Conservation (phyloP, 768 basidiomycete species). For the Rhodotorula babjevae region DNA sequence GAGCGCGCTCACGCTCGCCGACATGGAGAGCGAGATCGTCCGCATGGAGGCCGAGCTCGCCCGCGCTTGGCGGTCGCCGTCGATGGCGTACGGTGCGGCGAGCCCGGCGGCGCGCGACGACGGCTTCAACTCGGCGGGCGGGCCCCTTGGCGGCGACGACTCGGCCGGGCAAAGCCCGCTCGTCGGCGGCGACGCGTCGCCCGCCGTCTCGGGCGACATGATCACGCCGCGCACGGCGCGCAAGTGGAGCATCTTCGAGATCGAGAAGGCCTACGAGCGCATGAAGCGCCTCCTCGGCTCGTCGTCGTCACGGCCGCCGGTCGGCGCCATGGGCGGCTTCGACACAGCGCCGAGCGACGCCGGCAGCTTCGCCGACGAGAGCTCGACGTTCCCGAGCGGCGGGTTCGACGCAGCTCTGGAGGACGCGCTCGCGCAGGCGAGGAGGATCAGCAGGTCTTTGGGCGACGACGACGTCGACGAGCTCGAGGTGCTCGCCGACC, state of each 20-base stretch:
- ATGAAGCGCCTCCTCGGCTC: conserved; percentile 29
- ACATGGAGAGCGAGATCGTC: conserved; percentile 35
- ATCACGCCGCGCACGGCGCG: conserved; percentile 32
- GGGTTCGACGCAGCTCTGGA: conserved; percentile 8
- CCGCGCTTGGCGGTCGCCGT: neutral
- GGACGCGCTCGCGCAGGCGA: conserved; percentile 2
- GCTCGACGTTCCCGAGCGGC: neutral
- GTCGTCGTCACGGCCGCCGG: neutral
- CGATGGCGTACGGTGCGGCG: neutral
- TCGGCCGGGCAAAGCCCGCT: too few relatives aligned
- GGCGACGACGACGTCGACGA: neutral
- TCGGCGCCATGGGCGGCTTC: too few relatives aligned
- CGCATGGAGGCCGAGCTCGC: conserved; percentile 31
- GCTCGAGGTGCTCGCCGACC: neutral
- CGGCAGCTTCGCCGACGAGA: neutral
- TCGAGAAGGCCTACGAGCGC: conserved; percentile 36
- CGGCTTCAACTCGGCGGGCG: neutral
- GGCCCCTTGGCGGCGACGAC: neutral
- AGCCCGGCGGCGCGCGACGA: neutral
- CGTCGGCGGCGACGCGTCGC: neutral
- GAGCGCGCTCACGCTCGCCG: conserved; percentile 19
- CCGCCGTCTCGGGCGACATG: neutral
- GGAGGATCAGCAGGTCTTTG: neutral
- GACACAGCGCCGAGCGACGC: neutral
- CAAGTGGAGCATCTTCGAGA: conserved; percentile 33